Evolutionary conservation across 2,329 filamentous ascomycete genomes (phyloP).

Genomic region (Phialophora macrospora): DNA sequence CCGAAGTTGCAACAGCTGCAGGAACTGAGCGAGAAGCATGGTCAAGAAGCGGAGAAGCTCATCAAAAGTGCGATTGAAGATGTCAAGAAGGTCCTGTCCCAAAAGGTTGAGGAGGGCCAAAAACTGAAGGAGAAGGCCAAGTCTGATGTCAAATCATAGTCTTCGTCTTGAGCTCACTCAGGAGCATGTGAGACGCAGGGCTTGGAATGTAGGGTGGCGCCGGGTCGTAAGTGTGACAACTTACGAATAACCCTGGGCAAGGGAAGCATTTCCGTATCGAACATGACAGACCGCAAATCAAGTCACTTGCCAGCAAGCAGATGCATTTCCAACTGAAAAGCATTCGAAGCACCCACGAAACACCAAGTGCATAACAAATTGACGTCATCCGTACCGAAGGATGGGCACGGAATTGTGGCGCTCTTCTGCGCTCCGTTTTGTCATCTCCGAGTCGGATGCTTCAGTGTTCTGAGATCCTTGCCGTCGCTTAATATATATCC

Average conservation of each 20-base stretch:
- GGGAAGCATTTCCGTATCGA: not conserved
- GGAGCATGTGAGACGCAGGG: not conserved
- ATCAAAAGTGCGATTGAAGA: conserved; percentile 68
- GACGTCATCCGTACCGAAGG: not conserved
- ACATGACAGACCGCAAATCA: not conserved
- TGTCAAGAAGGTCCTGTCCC: conserved; percentile 52
- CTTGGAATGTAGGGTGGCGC: not conserved
- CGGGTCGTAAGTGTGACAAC: not conserved
- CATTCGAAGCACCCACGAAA: not conserved
- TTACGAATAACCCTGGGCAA: not conserved
- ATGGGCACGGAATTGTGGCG: conserved; percentile 17
- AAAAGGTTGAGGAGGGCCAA: conserved; percentile 56
- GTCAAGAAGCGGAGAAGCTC: conserved; percentile 70
- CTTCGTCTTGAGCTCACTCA: not conserved
- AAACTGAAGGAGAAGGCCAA: conserved; percentile 60
- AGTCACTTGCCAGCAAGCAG: not conserved
- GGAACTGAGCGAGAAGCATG: conserved; percentile 69
- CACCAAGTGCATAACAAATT: not conserved
- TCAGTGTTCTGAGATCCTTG: not conserved
- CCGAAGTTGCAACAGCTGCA: conserved; percentile 69
- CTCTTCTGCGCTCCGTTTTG: not conserved
- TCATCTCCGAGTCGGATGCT: not conserved
- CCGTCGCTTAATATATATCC: not conserved
- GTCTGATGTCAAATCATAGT: conserved; percentile 14
- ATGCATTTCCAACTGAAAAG: not conserved